Percentiles rank a stretch among this genome's conserved stretches.
These are phyloP conservation scores for Rhododendron ovatum DNA, from an alignment of 148 eudicot genomes.

Conservation along the genomic window DNA sequence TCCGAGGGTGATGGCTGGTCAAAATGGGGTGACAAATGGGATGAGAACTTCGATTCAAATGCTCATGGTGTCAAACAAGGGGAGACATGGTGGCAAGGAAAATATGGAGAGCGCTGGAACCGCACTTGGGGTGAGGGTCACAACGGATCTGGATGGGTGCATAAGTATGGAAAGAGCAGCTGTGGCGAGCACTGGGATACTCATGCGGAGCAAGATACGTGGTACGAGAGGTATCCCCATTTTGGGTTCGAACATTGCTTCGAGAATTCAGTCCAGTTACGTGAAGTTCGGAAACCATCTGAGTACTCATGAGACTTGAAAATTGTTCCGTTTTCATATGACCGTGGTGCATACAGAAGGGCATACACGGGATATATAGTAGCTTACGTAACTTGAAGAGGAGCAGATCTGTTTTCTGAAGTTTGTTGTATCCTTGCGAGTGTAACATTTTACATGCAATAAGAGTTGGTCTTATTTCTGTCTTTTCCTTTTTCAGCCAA, in stretches of 20 bases:
- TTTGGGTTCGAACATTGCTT: constrained; percentile 76
- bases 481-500: not conserved
- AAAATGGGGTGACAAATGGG: constrained; percentile 99
- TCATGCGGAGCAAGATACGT: constrained; percentile 67
- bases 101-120: constrained; percentile 77
- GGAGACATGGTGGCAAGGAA: constrained; percentile 93
- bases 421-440: not conserved
- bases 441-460: not conserved
- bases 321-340: not conserved
- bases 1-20: constrained; percentile 77
- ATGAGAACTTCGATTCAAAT: constrained; percentile 61
- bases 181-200: constrained; percentile 96
- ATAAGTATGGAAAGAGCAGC: constrained; percentile 89
- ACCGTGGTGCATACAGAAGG: not conserved
- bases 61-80: constrained; percentile 81
- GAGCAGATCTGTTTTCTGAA: not conserved
- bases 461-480: not conserved
- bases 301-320: constrained; percentile 27
- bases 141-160: constrained; percentile 88
- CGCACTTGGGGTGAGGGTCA: constrained; percentile 94
- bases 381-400: not conserved
- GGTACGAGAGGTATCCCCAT: constrained; percentile 87
- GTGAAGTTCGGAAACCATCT: constrained; percentile 64
- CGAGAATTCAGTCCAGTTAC: constrained; percentile 68
- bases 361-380: not conserved